A percentile compares a stretch with the other conserved stretches of the same genome.
These are phyloP conservation scores for Leccinum fibrillosum DNA, from an alignment of 768 basidiomycete species.

Conservation along the genomic window DNA sequence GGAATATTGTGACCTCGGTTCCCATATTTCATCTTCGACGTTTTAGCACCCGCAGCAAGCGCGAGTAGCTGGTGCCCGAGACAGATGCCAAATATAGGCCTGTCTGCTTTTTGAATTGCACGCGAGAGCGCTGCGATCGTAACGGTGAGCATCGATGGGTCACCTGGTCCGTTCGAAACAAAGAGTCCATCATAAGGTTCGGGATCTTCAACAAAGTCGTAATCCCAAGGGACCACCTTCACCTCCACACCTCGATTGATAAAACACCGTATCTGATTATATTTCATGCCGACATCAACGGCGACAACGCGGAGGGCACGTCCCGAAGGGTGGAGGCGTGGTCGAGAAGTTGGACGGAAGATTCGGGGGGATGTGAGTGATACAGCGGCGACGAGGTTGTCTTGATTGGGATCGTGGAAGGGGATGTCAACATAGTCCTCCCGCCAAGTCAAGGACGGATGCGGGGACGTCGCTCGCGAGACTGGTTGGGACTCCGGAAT, in stretches of 20 bases:
- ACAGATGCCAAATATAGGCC: conserved; percentile 97
- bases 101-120: conserved; percentile 68
- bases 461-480: conserved; percentile 53
- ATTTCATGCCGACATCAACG: conserved; percentile 99
- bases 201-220: conserved; percentile 76
- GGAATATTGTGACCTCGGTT: conserved; percentile 99
- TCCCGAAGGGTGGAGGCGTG: conserved; percentile 72
- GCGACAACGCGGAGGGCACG: conserved; percentile 82
- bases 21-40: conserved; percentile 99
- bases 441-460: conserved; percentile 61
- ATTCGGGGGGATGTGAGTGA: conserved; percentile 68
- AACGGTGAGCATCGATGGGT: conserved; percentile 77
- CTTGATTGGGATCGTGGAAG: conserved; percentile 83
- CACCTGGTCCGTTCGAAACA: conserved; percentile 96
- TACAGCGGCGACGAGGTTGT: conserved; percentile 89
- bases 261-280: conserved; percentile 98
- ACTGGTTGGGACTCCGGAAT: conserved; percentile 37
- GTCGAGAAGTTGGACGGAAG: conserved; percentile 56
- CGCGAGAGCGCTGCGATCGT: conserved; percentile 68
- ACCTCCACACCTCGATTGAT: conserved; percentile 87
- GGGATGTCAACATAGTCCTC: conserved; percentile 81
- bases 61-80: conserved; percentile 97
- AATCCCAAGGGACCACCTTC: conserved; percentile 97
- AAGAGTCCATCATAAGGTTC: conserved; percentile 94
- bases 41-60: conserved; percentile 88